Evolutionary conservation across 345 rosid species (phyloP).

Genomic region (Euphorbia pulcherrima): DNA sequence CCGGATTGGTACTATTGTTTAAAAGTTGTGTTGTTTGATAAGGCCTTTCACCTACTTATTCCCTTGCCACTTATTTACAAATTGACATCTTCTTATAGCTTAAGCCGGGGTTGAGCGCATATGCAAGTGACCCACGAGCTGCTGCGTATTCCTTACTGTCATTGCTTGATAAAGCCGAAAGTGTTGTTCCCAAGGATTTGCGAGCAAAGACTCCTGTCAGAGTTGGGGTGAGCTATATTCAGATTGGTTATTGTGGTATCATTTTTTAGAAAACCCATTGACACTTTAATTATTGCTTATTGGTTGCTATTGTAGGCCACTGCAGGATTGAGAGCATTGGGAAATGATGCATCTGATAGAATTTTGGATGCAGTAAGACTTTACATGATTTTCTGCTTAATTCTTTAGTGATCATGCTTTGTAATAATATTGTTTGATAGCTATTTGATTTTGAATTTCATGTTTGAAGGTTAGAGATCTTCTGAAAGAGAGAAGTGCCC

Average conservation of each 20-base stretch:
- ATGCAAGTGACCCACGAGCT: slow-evolving; percentile 64
- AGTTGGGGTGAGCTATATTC: slow-evolving; percentile 69
- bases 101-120: slow-evolving; percentile 81
- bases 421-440: slow-evolving; percentile 2
- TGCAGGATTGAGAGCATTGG: slow-evolving; percentile 89
- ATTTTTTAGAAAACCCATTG: background rate
- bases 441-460: slow-evolving; percentile 19
- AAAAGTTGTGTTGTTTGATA: background rate
- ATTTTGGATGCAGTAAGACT: slow-evolving; percentile 74
- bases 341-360: slow-evolving; percentile 67
- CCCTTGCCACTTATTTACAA: slow-evolving; percentile 11
- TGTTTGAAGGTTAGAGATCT: slow-evolving; percentile 72
- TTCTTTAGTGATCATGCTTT: slow-evolving; percentile 20
- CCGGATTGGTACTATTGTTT: background rate
- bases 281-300: slow-evolving; percentile 6
- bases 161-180: slow-evolving; percentile 81
- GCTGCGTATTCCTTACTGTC: slow-evolving; percentile 64
- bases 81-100: slow-evolving; percentile 36
- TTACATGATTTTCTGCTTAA: background rate
- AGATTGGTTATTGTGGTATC: background rate
- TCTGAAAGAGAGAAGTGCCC: slow-evolving; percentile 66
- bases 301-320: slow-evolving; percentile 58
- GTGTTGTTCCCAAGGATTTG: slow-evolving; percentile 73
- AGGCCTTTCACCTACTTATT: background rate
- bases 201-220: slow-evolving; percentile 86